Evolutionary conservation across 2,329 filamentous ascomycete genomes (phyloP).

Genomic region (Dissoconium aciculare): DNA sequence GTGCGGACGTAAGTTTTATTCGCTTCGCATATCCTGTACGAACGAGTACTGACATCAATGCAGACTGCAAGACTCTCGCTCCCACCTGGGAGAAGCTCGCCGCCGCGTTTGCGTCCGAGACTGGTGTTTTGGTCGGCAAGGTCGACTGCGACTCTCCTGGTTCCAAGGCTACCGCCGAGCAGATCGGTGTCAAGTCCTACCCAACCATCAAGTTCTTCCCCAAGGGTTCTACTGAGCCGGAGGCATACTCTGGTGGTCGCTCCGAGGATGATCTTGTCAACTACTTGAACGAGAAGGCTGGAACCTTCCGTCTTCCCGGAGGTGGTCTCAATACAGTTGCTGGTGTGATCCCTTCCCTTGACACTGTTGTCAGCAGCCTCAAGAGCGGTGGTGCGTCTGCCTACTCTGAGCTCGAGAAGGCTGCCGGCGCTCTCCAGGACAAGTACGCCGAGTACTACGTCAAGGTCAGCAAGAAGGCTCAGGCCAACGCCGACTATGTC

Average conservation of each 20-base stretch:
- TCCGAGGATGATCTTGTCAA: constrained; percentile 59
- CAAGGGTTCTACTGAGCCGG: constrained; percentile 58
- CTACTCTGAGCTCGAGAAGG: constrained; percentile 56
- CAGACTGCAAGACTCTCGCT: constrained; percentile 93
- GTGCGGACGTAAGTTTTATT: constrained; percentile 73
- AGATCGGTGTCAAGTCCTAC: constrained; percentile 70
- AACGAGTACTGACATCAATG: constrained; percentile 6
- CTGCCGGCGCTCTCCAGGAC: constrained; percentile 51
- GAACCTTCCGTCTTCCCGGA: constrained; percentile 68
- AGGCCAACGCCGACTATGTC: constrained; percentile 60
- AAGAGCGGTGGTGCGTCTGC: constrained; percentile 48
- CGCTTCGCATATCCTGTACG: constrained; percentile 3
- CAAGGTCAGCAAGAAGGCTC: constrained; percentile 75
- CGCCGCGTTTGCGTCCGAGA: constrained; percentile 61
- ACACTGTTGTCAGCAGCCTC: constrained; percentile 58
- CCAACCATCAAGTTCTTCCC: constrained; percentile 98
- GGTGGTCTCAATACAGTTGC: constrained; percentile 65
- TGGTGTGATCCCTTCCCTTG: constrained; percentile 67
- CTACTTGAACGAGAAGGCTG: constrained; percentile 79
- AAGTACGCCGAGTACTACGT: constrained; percentile 85
- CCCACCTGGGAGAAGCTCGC: constrained; percentile 83
- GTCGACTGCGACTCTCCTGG: constrained; percentile 84
- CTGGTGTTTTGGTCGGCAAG: constrained; percentile 76
- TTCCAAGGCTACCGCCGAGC: constrained; percentile 60
- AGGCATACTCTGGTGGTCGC: constrained; percentile 61